These are phyloP conservation scores for Emydomyces testavorans DNA, from an alignment of 2,329 filamentous ascomycete species.

Conservation along the genomic window DNA sequence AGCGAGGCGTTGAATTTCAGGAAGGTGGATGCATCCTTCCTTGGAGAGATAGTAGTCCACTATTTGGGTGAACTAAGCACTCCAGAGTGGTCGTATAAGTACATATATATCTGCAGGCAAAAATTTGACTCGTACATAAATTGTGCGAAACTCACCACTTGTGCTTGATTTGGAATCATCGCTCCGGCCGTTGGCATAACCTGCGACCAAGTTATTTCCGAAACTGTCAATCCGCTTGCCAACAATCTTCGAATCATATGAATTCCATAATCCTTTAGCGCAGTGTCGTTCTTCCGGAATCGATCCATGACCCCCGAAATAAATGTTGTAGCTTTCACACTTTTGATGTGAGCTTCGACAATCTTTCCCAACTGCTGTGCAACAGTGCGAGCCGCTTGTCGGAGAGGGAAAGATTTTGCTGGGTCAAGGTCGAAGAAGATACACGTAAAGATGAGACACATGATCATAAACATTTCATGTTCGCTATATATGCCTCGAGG, in stretches of 20 bases:
- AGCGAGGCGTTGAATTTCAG: constrained; percentile 33
- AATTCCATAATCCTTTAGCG: constrained; percentile 52
- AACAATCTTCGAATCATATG: constrained; percentile 54
- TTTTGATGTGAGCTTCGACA: constrained; percentile 31
- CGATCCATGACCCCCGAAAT: constrained; percentile 43
- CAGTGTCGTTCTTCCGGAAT: constrained; percentile 42
- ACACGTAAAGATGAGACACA: constrained; percentile 38
- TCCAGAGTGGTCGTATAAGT: not conserved
- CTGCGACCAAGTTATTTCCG: constrained; percentile 60
- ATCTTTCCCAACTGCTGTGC: constrained; percentile 31
- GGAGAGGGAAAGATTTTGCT: constrained; percentile 38
- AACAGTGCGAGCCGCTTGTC: constrained; percentile 35
- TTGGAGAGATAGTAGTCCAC: constrained; percentile 34
- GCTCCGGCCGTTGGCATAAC: constrained; percentile 56
- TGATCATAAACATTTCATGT: constrained; percentile 43
- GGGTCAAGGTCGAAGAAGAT: constrained; percentile 41
- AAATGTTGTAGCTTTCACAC: constrained; percentile 39
- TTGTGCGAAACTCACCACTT: constrained; percentile 18
- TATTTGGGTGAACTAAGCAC: constrained; percentile 38
- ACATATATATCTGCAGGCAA: too few species aligned
- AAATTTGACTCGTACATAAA: not conserved
- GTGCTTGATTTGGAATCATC: constrained; percentile 54
- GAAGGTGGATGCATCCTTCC: constrained; percentile 35
- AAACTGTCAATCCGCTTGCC: constrained; percentile 49
- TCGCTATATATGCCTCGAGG: constrained; percentile 34